These are phyloP conservation scores for Dimocarpus longan DNA, from an alignment of 345 rosid species.

Conservation along the genomic window DNA sequence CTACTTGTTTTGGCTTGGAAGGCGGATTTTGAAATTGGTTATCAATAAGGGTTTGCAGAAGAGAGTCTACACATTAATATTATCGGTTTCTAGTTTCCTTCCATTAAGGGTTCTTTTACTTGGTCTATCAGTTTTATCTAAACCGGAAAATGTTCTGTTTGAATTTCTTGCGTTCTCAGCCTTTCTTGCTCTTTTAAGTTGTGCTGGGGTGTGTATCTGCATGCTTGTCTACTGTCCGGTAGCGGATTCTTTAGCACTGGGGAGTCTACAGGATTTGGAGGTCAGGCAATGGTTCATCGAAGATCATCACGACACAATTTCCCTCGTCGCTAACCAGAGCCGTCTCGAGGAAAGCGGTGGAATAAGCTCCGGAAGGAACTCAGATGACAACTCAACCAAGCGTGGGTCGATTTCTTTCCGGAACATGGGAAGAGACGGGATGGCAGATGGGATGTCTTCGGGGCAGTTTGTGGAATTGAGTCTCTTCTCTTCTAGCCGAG, in stretches of 20 bases:
- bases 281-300: slow-evolving; percentile 50
- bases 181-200: slow-evolving; percentile 73
- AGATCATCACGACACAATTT: slow-evolving; percentile 55
- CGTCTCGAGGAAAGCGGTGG: slow-evolving; percentile 46
- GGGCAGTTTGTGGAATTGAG: slow-evolving; percentile 62
- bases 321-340: slow-evolving; percentile 62
- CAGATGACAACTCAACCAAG: slow-evolving; percentile 54
- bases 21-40: slow-evolving; percentile 80
- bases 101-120: slow-evolving; percentile 84
- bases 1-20: slow-evolving; percentile 92
- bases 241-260: slow-evolving; percentile 88
- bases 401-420: slow-evolving; percentile 72
- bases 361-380: slow-evolving; percentile 53
- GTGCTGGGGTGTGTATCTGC: slow-evolving; percentile 74
- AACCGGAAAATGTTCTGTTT: slow-evolving; percentile 65
- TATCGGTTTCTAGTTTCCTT: slow-evolving; percentile 84
- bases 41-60: slow-evolving; percentile 89
- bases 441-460: slow-evolving; percentile 53
- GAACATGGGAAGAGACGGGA: slow-evolving; percentile 45
- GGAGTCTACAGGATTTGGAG: slow-evolving; percentile 62
- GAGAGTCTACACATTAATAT: slow-evolving; percentile 80
- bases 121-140: slow-evolving; percentile 72
- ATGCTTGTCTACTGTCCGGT: slow-evolving; percentile 88
- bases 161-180: slow-evolving; percentile 85
- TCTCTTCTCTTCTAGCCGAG: slow-evolving; percentile 65